Evolutionary conservation across 257 asterid genomes (phyloP).

Genomic region (Scutellaria galericulata): DNA sequence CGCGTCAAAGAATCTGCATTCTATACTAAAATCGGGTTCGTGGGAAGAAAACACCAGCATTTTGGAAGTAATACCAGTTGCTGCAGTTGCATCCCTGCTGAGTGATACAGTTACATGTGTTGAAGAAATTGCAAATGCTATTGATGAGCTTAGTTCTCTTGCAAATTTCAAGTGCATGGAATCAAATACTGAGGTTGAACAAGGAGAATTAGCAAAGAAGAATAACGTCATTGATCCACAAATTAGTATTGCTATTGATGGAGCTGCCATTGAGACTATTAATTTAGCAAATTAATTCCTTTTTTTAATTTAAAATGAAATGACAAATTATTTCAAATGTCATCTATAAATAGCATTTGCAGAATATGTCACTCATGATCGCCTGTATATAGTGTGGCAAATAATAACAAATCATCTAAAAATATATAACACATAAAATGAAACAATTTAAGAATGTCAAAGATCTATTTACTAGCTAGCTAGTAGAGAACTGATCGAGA

Average conservation of each 20-base stretch:
- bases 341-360: too few relatives aligned
- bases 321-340: too few relatives aligned
- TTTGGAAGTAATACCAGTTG: slow-evolving; percentile 50
- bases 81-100: slow-evolving; percentile 62
- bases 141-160: slow-evolving; percentile 60
- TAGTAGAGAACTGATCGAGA: too few relatives aligned
- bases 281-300: too few relatives aligned
- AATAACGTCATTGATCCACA: background rate
- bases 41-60: slow-evolving; percentile 44
- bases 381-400: too few relatives aligned
- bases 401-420: too few relatives aligned
- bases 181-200: background rate
- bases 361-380: too few relatives aligned
- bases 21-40: slow-evolving; percentile 51
- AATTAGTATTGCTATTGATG: slow-evolving; percentile 37
- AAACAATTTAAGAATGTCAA: too few relatives aligned
- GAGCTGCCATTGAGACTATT: background rate
- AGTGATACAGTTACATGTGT: slow-evolving; percentile 51
- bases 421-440: too few relatives aligned
- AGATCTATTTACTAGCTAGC: too few relatives aligned
- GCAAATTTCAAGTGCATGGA: slow-evolving; percentile 53
- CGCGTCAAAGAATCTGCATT: slow-evolving; percentile 50
- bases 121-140: slow-evolving; percentile 57
- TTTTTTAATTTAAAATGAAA: too few relatives aligned
- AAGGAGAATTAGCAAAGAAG: slow-evolving; percentile 5